Evolutionary conservation across 257 asterid genomes (phyloP), one percentile per base, ranked within the genome.

Genomic region (Orobanche coerulescens): DNA sequence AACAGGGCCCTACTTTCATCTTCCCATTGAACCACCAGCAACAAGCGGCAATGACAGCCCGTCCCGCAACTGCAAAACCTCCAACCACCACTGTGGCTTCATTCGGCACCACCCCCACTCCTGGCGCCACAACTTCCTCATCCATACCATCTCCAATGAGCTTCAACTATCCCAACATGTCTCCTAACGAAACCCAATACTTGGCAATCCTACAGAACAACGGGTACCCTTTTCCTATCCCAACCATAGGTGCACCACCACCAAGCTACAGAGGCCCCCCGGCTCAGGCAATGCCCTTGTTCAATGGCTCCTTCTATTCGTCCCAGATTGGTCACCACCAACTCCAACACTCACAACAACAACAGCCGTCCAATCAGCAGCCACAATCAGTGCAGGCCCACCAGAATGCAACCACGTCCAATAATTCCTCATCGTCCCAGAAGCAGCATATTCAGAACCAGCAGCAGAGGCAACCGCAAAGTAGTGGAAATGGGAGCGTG

Each of bases 1-100:
- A 73, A 74, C 77, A 90, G 72, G 99, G 94, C 0, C 97, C 97
- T 6, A 66, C 96, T 56, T 93, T 86, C 52, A 84, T 93, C 71
- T 84, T 89, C 71, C 98, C 98, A 6, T 15, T 93, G 66, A 89
- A 69, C 65, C 98, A 93, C 79, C 98, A 93, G 28, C 97, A 83
- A 28, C 74, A 84, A 1, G 86, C 86, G 0, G 72, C 71, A n/a
- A 85, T n/a, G n/a, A n/a, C 85, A 0, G 82, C 90, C 20, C 79
- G 82, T 15, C 84, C 94, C 0, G 73, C 73, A 3, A 58, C 80
- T 0, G 58, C 68, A 0, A 79, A 76, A 44, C 24, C 77, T 9
- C 67, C 67, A 0, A 22, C 78, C 2, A 39, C 78, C 9, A 39
- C 63, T 9, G 80, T 73, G 8, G 39, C 71, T 0, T 48, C 89